phyloP scores from a whole-genome alignment of 371 early-diverging fungal genomes.

The Lichtheimia ornata region DNA sequence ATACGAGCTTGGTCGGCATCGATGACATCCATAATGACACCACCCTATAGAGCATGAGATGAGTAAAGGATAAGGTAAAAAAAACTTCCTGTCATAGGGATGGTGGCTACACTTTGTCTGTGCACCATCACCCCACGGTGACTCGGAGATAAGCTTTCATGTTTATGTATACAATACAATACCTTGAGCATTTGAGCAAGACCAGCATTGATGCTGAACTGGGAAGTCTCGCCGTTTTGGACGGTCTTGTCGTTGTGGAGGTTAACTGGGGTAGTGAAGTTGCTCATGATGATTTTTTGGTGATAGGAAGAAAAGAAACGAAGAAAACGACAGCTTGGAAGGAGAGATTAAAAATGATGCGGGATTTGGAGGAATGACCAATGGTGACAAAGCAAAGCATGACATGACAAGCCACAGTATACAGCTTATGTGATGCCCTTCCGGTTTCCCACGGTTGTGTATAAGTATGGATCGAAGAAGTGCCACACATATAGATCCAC shows the following conservation, averaged over 20 bases:
- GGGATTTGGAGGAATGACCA: constrained; percentile 4
- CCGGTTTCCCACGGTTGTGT: constrained; percentile 1
- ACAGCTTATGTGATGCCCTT: not conserved
- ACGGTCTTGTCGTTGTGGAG: constrained; percentile 54
- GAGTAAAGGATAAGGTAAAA: constrained; percentile 1
- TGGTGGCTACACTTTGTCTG: too few species aligned
- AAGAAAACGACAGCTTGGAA: constrained; percentile 1
- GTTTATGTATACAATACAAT: constrained; percentile 44
- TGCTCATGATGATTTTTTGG: constrained; percentile 12
- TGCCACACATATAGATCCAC: too few species aligned
- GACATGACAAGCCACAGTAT: not conserved
- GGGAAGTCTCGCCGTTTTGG: constrained; percentile 38
- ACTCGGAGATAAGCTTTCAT: not conserved
- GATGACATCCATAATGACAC: constrained; percentile 98
- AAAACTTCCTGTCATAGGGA: not conserved
- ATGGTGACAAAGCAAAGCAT: not conserved
- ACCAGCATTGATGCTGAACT: constrained; percentile 86
- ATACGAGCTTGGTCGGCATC: constrained; percentile 96
- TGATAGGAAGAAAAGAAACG: constrained; percentile 10
- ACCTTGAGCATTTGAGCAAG: constrained; percentile 98
- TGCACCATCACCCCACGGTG: not conserved
- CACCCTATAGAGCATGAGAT: constrained; percentile 62
- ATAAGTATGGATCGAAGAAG: too few species aligned
- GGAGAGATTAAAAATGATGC: not conserved
- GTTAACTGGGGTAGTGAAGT: constrained; percentile 69